Evolutionary conservation across 768 basidiomycete genomes (phyloP).

Genomic region (Galerina marginata): DNA sequence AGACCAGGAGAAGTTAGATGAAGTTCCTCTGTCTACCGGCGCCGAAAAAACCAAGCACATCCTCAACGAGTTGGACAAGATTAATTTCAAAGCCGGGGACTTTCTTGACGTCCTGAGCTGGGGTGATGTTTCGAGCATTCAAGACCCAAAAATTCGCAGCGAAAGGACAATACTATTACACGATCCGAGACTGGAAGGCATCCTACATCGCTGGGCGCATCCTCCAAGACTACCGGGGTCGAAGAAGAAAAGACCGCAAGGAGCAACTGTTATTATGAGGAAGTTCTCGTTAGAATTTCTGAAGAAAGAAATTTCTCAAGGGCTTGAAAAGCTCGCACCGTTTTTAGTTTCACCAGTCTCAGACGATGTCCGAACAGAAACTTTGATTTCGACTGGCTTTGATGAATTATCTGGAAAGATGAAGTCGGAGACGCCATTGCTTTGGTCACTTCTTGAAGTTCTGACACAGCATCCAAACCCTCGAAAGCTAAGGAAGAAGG

Average conservation of each 20-base stretch:
- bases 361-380: not conserved
- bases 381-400: not conserved
- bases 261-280: not conserved
- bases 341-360: not conserved
- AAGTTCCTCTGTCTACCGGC: no score
- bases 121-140: no score
- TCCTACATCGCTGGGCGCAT: not conserved
- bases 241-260: conserved; percentile 1
- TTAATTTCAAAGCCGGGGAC: no score
- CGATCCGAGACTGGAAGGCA: not conserved
- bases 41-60: no score
- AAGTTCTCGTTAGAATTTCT: not conserved
- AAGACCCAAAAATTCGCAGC: not conserved
- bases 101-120: no score
- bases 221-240: not conserved
- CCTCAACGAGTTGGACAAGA: no score
- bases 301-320: not conserved
- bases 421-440: no score
- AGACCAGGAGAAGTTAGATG: no score
- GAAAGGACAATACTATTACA: not conserved
- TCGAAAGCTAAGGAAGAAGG: no score
- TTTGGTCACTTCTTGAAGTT: no score
- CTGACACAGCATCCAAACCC: no score
- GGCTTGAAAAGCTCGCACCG: conserved; percentile 2
- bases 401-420: not conserved